Evolutionary conservation across 768 basidiomycete species (phyloP), one percentile per base, ranked within the genome.

Genomic region (Termitomyces eurrhizus): DNA sequence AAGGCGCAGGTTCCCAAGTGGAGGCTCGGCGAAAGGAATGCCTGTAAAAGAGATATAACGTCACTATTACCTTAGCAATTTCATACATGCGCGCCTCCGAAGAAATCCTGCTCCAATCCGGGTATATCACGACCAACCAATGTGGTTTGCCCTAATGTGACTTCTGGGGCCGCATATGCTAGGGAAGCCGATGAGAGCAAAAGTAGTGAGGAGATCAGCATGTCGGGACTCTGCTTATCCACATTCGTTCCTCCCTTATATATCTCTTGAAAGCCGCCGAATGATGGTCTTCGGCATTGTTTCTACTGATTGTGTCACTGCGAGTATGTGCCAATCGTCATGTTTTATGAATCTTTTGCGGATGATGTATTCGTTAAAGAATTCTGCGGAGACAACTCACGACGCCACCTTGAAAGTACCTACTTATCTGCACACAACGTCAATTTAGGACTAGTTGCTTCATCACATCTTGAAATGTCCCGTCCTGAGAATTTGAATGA

Each of bases 21-120:
- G 84, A 8, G 83, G 79, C 61, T 84, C 77, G 35, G 81, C 83
- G 58, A 74, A 86, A 1, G 83, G 84, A 46, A 86, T 82, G 18
- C 78, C 82, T 77, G 7, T 18, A 29, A 11, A 41, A 59, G 55
- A 59, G 66, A 44, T 8, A 59, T 12, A 39, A 36, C 13, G 7
- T 8, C 9, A 21, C 13, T 13, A 8, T 14, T 7, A 3, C 8
- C 32, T 11, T 8, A 9, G 14, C 9, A 39, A 58, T 37, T 35
- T 33, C 18, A 26, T 53, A 35, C 14, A 51, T 21, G n/a, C 67
- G 41, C 56, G 80, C 81, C 80, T 24, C 79, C 79, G 67, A 80
- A 81, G 69, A 81, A 81, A 46, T 80, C 78, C 60, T 76, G 72
- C n/a, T 73, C 68, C 21, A 77, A 62, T 2, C 58, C 57, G 2